These are phyloP conservation scores for Deinandra increscens DNA, from an alignment of 129 eudicot species.

Conservation along the genomic window DNA sequence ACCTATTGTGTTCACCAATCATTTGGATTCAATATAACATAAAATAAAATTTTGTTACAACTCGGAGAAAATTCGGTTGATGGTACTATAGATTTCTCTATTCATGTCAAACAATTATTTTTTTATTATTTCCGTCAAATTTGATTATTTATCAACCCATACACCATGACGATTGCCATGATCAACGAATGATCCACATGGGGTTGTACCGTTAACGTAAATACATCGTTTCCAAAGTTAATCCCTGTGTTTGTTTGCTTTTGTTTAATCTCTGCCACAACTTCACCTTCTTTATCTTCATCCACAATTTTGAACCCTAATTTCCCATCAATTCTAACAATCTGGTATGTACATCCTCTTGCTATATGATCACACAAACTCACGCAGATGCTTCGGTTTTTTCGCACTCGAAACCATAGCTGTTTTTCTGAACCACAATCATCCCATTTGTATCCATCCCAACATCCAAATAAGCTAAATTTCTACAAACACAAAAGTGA, in stretches of 20 bases:
- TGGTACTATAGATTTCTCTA: slow-evolving; percentile 15
- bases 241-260: slow-evolving; percentile 56
- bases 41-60: not conserved
- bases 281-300: slow-evolving; percentile 34
- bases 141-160: slow-evolving; percentile 45
- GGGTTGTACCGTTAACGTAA: slow-evolving; percentile 57
- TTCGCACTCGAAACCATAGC: slow-evolving; percentile 48
- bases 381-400: slow-evolving; percentile 23
- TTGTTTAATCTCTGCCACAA: slow-evolving; percentile 57
- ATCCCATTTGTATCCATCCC: slow-evolving; percentile 60
- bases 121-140: slow-evolving; percentile 28
- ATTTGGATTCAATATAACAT: not conserved
- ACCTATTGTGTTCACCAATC: slow-evolving; percentile 8
- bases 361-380: slow-evolving; percentile 39
- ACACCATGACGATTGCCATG: slow-evolving; percentile 59
- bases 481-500: slow-evolving; percentile 40
- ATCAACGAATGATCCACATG: slow-evolving; percentile 46
- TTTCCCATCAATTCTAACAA: slow-evolving; percentile 31
- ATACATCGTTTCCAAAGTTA: slow-evolving; percentile 62
- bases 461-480: slow-evolving; percentile 36
- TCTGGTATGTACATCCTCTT: slow-evolving; percentile 33
- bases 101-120: not conserved
- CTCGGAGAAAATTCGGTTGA: slow-evolving; percentile 21
- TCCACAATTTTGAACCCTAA: slow-evolving; percentile 46
- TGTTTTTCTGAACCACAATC: slow-evolving; percentile 30